A percentile compares a stretch with the other conserved stretches of the same genome.
Conservation (phyloP, 805 yeast species). For the Sungouiella blattae region DNA sequence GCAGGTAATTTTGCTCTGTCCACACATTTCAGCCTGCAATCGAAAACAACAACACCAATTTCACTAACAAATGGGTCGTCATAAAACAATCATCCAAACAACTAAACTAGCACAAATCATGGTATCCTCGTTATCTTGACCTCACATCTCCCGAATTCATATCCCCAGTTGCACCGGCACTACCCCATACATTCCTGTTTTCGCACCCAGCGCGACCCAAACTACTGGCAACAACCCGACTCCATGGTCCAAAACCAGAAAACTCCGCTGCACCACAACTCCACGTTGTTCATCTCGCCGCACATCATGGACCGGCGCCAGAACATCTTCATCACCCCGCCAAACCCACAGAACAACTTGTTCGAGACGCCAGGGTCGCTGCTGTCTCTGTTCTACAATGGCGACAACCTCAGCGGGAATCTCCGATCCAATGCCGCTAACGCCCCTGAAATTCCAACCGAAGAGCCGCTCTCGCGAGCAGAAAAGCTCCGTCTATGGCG, state of each 20-base stretch:
- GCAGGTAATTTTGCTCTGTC: too few relatives aligned
- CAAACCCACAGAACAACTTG: conserved; percentile 42
- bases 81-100: too few relatives aligned
- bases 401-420: conserved; percentile 18
- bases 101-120: too few relatives aligned
- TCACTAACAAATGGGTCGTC: too few relatives aligned
- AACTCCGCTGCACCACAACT: conserved; percentile 58
- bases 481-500: conserved; percentile 89
- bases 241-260: conserved; percentile 20
- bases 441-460: conserved; percentile 4
- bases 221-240: background rate
- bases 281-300: conserved; percentile 74
- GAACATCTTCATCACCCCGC: conserved; percentile 45
- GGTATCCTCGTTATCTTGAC: too few relatives aligned
- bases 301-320: conserved; percentile 43
- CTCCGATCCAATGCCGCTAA: conserved; percentile 3
- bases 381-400: conserved; percentile 37
- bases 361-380: conserved; percentile 42
- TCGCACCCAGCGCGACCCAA: too few relatives aligned
- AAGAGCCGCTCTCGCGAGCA: conserved; percentile 64
- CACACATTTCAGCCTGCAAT: too few relatives aligned
- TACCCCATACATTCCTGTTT: too few relatives aligned
- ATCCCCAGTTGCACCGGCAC: too few relatives aligned
- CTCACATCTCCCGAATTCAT: too few relatives aligned
- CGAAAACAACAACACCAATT: too few relatives aligned